Evolutionary conservation across 2,329 filamentous ascomycete species (phyloP).

Genomic region (Ophiostoma tasmaniense): DNA sequence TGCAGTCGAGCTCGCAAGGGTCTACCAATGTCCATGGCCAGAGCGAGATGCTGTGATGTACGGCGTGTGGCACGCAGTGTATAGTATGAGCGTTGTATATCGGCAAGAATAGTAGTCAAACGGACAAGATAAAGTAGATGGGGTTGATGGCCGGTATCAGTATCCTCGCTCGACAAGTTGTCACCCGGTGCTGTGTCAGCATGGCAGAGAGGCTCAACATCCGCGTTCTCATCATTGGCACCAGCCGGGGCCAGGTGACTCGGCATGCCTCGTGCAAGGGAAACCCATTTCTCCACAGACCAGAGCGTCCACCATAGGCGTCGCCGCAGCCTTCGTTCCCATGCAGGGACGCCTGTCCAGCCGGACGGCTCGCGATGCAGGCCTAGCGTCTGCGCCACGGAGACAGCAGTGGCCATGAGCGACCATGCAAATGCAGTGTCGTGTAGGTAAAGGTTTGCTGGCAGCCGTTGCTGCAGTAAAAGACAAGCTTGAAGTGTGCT

Average conservation of each 20-base stretch:
- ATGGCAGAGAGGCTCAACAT: slow-evolving; percentile 24
- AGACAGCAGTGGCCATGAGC: slow-evolving; percentile 28
- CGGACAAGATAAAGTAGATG: slow-evolving; percentile 26
- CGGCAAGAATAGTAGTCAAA: slow-evolving; percentile 27
- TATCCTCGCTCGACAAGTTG: slow-evolving; percentile 12
- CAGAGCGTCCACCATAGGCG: slow-evolving; percentile 28
- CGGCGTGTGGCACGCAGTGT: slow-evolving; percentile 25
- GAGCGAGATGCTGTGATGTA: slow-evolving; percentile 25
- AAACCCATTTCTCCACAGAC: slow-evolving; percentile 30
- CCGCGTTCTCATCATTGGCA: slow-evolving; percentile 15
- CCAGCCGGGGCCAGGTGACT: slow-evolving; percentile 22
- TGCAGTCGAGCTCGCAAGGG: slow-evolving; percentile 25
- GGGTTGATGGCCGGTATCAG: neutral
- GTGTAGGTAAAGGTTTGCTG: slow-evolving; percentile 28
- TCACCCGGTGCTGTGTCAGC: slow-evolving; percentile 22
- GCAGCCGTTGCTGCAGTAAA: slow-evolving; percentile 27
- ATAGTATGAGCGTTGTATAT: slow-evolving; percentile 28
- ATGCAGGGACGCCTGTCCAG: slow-evolving; percentile 27
- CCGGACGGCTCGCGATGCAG: slow-evolving; percentile 26
- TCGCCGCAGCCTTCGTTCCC: slow-evolving; percentile 27
- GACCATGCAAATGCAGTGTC: slow-evolving; percentile 30
- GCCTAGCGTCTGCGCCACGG: slow-evolving; percentile 27
- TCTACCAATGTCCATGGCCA: slow-evolving; percentile 26
- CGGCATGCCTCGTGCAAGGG: slow-evolving; percentile 28
- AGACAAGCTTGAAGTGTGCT: slow-evolving; percentile 29